Conservation (phyloP, 2,329 filamentous ascomycete species). For the Talaromyces sp. region DNA sequence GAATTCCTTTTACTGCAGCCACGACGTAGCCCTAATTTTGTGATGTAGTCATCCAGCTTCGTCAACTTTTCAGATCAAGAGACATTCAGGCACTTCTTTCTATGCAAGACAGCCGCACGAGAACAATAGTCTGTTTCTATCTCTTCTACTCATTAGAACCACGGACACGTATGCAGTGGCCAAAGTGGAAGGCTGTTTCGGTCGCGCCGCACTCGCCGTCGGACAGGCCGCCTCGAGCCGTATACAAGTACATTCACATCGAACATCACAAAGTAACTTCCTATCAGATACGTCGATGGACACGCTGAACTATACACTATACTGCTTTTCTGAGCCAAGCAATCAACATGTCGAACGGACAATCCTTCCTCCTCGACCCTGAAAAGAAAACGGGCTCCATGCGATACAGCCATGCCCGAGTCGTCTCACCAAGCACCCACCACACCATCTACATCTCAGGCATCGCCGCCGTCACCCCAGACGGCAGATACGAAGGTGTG, state of each 20-base stretch:
- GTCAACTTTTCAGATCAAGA: not conserved
- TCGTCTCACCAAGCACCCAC: conserved; percentile 30
- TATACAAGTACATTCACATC: not conserved
- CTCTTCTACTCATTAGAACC: not conserved
- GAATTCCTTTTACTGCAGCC: not conserved
- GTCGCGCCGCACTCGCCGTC: not conserved
- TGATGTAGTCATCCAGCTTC: not conserved
- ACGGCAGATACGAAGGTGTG: conserved; percentile 37
- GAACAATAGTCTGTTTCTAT: not conserved
- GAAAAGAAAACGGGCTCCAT: conserved; percentile 26
- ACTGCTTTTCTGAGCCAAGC: too few relatives aligned
- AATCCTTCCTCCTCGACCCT: conserved; percentile 34
- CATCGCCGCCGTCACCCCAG: conserved; percentile 34
- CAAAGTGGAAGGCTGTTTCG: not conserved
- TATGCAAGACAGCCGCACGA: too few relatives aligned
- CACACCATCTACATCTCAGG: conserved; percentile 43
- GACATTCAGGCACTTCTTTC: not conserved
- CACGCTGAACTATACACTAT: too few relatives aligned
- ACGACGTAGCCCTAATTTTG: not conserved
- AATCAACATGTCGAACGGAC: conserved; percentile 34
- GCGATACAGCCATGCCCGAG: conserved; percentile 37
- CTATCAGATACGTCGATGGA: not conserved
- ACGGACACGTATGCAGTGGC: not conserved
- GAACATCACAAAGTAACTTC: not conserved
- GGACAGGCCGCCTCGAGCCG: not conserved